Conservation (phyloP, 768 basidiomycete species). For the Agrocybe pediades region DNA sequence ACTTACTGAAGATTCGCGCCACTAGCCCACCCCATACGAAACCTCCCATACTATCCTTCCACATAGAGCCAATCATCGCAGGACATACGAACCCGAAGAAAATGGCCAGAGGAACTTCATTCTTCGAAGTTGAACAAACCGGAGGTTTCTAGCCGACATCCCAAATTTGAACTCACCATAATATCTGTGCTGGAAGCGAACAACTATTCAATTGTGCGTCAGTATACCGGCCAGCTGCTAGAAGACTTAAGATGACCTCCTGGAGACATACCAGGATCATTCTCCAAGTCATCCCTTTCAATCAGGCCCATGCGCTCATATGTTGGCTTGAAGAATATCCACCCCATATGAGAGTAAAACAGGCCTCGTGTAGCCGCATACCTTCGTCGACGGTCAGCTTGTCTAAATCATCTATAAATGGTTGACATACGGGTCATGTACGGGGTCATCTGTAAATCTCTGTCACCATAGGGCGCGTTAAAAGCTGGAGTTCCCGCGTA, state of each 20-base stretch:
- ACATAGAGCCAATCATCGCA: conserved; percentile 50
- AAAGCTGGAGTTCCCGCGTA: not conserved
- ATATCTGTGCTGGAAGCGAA: conserved; percentile 69
- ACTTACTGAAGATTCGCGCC: conserved; percentile 55
- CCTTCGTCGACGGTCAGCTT: conserved; percentile 29
- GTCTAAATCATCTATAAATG: not conserved
- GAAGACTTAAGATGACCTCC: not conserved
- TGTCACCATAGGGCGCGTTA: conserved; percentile 20
- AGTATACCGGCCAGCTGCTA: not conserved
- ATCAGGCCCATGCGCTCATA: conserved; percentile 65
- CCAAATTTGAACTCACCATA: conserved; percentile 43
- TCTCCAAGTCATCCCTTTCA: conserved; percentile 67
- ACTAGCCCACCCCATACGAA: conserved; percentile 76
- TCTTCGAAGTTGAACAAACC: not conserved
- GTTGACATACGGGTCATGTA: conserved; percentile 60
- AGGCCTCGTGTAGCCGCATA: conserved; percentile 77
- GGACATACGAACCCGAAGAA: conserved; percentile 63
- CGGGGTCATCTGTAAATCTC: conserved; percentile 72
- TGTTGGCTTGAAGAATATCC: conserved; percentile 79
- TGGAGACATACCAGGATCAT: conserved; percentile 57
- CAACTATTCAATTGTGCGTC: conserved; percentile 52
- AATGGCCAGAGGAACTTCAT: conserved; percentile 59
- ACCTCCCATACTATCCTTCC: conserved; percentile 67
- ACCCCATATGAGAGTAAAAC: conserved; percentile 80
- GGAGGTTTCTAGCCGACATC: not conserved